phyloP scores from a whole-genome alignment of 2,329 filamentous ascomycete species.

The Colletotrichum costaricense region DNA sequence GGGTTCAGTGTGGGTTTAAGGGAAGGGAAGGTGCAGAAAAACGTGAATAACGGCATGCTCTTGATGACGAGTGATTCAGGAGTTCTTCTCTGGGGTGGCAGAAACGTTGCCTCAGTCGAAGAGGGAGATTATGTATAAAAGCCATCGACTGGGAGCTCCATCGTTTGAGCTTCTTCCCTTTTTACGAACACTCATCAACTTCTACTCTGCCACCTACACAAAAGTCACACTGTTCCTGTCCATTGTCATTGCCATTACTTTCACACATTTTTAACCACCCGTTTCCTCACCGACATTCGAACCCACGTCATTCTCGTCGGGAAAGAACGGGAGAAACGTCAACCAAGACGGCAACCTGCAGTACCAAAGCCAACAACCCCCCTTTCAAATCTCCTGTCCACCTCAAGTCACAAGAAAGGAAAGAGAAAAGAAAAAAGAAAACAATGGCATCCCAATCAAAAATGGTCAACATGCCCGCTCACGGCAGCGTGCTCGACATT shows the following conservation, averaged over 20 bases:
- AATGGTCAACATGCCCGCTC: slow-evolving; percentile 32
- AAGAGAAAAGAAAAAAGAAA: too few relatives aligned
- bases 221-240: not conserved
- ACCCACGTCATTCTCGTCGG: not conserved
- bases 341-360: not conserved
- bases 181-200: not conserved
- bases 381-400: not conserved
- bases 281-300: not conserved
- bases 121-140: not conserved
- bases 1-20: not conserved
- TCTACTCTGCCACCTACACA: not conserved
- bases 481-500: slow-evolving; percentile 52
- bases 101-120: too few relatives aligned
- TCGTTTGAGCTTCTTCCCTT: not conserved
- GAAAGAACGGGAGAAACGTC: not conserved
- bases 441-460: not conserved
- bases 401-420: not conserved
- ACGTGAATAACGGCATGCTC: not conserved
- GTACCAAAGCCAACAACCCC: too few relatives aligned
- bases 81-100: not conserved
- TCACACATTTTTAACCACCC: too few relatives aligned
- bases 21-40: not conserved
- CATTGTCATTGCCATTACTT: too few relatives aligned
- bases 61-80: not conserved
- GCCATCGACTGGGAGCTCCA: not conserved